A percentile compares a stretch with the other conserved stretches of the same genome.
These are phyloP conservation scores for Microdochium trichocladiopsis DNA, from an alignment of 2,329 filamentous ascomycete genomes.

Conservation along the genomic window DNA sequence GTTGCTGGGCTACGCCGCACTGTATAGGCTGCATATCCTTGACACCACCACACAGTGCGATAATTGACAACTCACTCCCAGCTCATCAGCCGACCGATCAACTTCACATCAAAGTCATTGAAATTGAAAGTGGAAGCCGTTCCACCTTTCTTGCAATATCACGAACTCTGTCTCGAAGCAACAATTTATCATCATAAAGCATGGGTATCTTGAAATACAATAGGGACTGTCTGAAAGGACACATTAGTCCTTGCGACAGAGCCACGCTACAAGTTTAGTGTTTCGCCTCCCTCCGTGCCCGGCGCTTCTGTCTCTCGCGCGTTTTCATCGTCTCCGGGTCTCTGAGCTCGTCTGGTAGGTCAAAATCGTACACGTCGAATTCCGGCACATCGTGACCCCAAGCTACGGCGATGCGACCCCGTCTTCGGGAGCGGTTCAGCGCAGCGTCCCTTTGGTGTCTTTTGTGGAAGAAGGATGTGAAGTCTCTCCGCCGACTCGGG, in stretches of 20 bases:
- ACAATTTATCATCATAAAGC: too few species aligned
- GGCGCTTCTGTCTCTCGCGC: constrained; percentile 55
- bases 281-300: constrained; percentile 47
- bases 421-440: constrained; percentile 63
- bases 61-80: too few species aligned
- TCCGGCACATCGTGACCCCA: constrained; percentile 82
- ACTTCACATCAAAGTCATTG: too few species aligned
- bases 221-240: neutral
- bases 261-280: constrained; percentile 16
- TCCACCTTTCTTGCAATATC: too few species aligned
- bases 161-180: too few species aligned
- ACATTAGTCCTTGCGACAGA: neutral
- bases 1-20: too few species aligned
- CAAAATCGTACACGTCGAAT: constrained; percentile 62
- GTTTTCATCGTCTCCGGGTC: constrained; percentile 48
- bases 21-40: too few species aligned
- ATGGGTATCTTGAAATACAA: too few species aligned
- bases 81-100: too few species aligned
- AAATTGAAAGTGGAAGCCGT: too few species aligned
- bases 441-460: constrained; percentile 73
- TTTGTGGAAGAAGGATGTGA: constrained; percentile 83
- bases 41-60: too few species aligned
- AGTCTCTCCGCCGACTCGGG: constrained; percentile 46
- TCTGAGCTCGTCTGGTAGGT: constrained; percentile 59
- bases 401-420: constrained; percentile 63